Conservation (phyloP, 192 early-diverging fungal genomes). For the Backusella australiensis region DNA sequence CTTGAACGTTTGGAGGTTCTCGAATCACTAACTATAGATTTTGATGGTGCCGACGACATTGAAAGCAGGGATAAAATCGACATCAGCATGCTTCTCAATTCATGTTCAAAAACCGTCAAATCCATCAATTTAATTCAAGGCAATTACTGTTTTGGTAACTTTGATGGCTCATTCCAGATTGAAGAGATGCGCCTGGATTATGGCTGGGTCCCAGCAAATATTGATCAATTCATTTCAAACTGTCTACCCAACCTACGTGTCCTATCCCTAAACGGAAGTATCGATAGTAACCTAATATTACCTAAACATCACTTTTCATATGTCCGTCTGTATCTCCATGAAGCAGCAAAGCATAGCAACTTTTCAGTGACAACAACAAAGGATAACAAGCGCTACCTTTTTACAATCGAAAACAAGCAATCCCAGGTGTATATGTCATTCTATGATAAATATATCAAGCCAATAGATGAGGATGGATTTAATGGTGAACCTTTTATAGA, state of each 20-base stretch:
- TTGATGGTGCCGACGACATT: neutral
- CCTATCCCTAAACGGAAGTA: neutral
- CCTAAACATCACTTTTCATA: neutral
- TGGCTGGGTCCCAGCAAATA: neutral
- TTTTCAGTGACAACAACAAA: neutral
- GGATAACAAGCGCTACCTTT: neutral
- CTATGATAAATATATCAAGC: neutral
- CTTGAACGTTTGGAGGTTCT: neutral
- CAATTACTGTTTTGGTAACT: neutral
- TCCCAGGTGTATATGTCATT: neutral
- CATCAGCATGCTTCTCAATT: neutral
- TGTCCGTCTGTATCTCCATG: neutral
- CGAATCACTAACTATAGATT: neutral
- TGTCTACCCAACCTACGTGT: neutral
- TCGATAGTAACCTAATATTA: neutral
- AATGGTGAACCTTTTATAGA: neutral
- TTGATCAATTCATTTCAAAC: neutral
- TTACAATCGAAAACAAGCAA: neutral
- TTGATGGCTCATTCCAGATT: neutral
- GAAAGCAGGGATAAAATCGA: neutral
- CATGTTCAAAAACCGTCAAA: neutral
- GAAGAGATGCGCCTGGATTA: neutral
- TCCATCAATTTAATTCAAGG: neutral
- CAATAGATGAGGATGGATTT: neutral
- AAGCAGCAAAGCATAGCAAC: neutral